Conservation (phyloP, 2,329 filamentous ascomycete genomes). For the Dactylellina cionopaga region DNA sequence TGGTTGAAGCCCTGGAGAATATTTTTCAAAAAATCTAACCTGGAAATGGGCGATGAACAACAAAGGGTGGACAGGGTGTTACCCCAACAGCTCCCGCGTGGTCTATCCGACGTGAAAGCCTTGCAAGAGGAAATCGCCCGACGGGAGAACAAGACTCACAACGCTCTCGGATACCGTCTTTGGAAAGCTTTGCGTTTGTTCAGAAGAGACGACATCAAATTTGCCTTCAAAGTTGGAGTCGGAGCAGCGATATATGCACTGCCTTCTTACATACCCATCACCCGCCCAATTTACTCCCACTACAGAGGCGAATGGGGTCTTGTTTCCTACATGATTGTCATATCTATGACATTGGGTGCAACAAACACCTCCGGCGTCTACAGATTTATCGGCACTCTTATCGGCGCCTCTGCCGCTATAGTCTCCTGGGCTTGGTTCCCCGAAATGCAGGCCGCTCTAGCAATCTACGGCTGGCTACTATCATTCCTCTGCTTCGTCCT, state of each 20-base stretch:
- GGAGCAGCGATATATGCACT: conserved; percentile 89
- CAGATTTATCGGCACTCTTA: conserved; percentile 84
- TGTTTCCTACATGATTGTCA: conserved; percentile 76
- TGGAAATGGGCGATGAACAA: conserved; percentile 13
- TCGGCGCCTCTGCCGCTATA: conserved; percentile 80
- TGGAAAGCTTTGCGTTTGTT: conserved; percentile 69
- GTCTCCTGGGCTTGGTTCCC: conserved; percentile 79
- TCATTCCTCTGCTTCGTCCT: conserved; percentile 88
- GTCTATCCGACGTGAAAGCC: conserved; percentile 35
- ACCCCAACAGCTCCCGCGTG: conserved; percentile 41
- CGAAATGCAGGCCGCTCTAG: conserved; percentile 78
- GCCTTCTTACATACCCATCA: conserved; percentile 82
- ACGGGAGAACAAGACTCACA: conserved; percentile 48
- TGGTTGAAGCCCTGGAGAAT: conserved; percentile 83
- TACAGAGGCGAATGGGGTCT: conserved; percentile 91
- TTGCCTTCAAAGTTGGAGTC: conserved; percentile 91
- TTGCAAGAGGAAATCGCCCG: conserved; percentile 45
- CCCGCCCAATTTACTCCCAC: conserved; percentile 75
- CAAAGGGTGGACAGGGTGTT: conserved; percentile 32
- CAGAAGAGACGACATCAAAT: conserved; percentile 74
- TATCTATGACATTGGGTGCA: conserved; percentile 95
- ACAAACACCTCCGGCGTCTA: conserved; percentile 91
- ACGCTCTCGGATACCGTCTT: conserved; percentile 61
- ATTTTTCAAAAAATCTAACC: conserved; percentile 38
- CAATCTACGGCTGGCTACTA: conserved; percentile 82